These are phyloP conservation scores for Sphenostylis stenocarpa DNA, from an alignment of 306 rosid genomes.

Conservation along the genomic window DNA sequence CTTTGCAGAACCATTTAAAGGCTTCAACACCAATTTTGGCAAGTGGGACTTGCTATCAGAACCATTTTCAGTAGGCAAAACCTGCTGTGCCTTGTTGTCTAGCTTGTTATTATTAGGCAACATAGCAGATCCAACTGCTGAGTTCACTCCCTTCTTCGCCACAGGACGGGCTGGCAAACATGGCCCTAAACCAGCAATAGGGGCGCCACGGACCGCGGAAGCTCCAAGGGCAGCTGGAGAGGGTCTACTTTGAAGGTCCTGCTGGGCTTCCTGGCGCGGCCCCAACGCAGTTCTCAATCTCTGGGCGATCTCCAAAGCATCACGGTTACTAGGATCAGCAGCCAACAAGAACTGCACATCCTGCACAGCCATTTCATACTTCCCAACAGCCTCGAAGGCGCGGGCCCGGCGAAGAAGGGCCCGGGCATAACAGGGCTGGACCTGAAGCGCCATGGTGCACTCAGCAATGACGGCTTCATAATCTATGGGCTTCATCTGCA, in stretches of 20 bases:
- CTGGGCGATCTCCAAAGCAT: slow-evolving; percentile 84
- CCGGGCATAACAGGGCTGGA: slow-evolving; percentile 75
- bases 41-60: slow-evolving; percentile 52
- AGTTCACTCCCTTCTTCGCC: slow-evolving; percentile 54
- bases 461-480: slow-evolving; percentile 83
- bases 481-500: slow-evolving; percentile 96
- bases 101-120: slow-evolving; percentile 48
- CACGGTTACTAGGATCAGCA: slow-evolving; percentile 69
- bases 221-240: slow-evolving; percentile 99
- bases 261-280: slow-evolving; percentile 84
- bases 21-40: slow-evolving; percentile 69
- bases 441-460: slow-evolving; percentile 92
- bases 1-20: slow-evolving; percentile 60
- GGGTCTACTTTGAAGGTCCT: slow-evolving; percentile 98
- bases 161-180: slow-evolving; percentile 76
- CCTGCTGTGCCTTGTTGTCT: slow-evolving; percentile 59
- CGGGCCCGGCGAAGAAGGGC: slow-evolving; percentile 89
- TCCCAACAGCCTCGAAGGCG: slow-evolving; percentile 80
- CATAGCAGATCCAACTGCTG: slow-evolving; percentile 40
- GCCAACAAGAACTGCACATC: slow-evolving; percentile 79
- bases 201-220: slow-evolving; percentile 94
- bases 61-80: slow-evolving; percentile 61
- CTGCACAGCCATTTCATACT: slow-evolving; percentile 80
- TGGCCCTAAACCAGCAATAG: slow-evolving; percentile 85
- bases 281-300: slow-evolving; percentile 74